Evolutionary conservation across 2,329 filamentous ascomycete genomes (phyloP), one percentile per base, ranked within the genome.

Genomic region (Fonsecaea monophora): DNA sequence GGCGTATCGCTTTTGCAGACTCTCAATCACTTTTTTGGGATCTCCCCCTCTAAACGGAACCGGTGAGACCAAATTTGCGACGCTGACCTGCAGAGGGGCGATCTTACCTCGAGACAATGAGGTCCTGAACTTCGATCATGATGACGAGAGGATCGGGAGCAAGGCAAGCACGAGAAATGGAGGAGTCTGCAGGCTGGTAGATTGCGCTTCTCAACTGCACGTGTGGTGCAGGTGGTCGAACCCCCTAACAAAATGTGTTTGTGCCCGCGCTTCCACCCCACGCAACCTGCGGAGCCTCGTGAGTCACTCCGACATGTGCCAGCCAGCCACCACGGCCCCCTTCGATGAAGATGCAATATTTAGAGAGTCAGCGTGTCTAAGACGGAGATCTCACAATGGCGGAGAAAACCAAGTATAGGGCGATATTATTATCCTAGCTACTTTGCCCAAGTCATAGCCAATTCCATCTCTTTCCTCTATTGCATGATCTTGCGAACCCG

Each of bases 1-100:
- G 57, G 92, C 94, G 82, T 88, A 87, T 74, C 95, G 89, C 77
- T 89, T 89, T 73, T 90, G 87, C 81, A 99, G 95, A 71, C 91
- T 95, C 79, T 97, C 92, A 79, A 91, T 91, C 80, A 99, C 95
- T 82, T 89, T 90, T 77, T 96, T 90, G 15, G 93, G 92, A 81
- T 98, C 88, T 74, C 95, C 95, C 72, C 94, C 95, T 74, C 93
- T 71, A 60, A 25, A 25, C 18, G 54, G 4, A 62, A 62, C 15
- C 25, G 62, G 57, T 65, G 54, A 67, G 57, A 21, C 37, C 25
- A 25, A 54, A 40, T 21, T 32, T n/a, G 21, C 60, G 15, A 8
- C 6, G n/a, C 30, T 62, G 48, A 30, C 18, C 9, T 63, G 64
- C 21, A 10, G 55, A 25, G 25, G 57, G 21, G 25, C 7, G 8